A percentile compares a stretch with the other conserved stretches of the same genome.
Evolutionary conservation across 208 protist genomes (phyloP).

Genomic region (Acanthamoeba castellanii): DNA sequence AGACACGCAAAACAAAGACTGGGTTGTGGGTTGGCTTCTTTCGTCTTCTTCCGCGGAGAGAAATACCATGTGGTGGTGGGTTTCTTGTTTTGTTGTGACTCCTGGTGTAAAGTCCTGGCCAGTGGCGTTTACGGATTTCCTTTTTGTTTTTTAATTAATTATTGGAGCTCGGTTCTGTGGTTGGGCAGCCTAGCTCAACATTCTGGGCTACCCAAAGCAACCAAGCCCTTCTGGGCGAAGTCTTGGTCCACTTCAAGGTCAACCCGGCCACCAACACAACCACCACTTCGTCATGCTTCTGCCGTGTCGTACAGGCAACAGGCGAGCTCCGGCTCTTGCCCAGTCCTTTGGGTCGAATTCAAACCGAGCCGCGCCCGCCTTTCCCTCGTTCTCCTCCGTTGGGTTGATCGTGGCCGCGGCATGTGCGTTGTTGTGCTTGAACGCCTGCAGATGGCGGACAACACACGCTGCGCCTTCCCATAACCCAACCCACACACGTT

Average conservation of each 20-base stretch:
- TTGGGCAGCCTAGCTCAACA: no score
- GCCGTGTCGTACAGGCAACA: neutral
- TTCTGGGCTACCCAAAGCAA: no score
- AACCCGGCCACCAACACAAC: neutral
- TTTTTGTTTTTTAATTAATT: no score
- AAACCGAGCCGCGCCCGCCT: neutral
- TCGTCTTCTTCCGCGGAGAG: no score
- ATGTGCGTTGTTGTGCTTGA: neutral
- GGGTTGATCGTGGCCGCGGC: neutral
- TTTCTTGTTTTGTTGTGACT: no score
- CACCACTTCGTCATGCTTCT: neutral
- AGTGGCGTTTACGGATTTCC: no score
- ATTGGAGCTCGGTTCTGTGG: no score
- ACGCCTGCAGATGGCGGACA: neutral
- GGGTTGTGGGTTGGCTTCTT: neutral
- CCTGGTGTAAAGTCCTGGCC: no score
- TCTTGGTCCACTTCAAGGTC: neutral
- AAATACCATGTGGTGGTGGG: no score
- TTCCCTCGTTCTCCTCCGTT: neutral
- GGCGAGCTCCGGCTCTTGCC: neutral
- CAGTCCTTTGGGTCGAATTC: neutral
- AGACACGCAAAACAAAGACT: neutral
- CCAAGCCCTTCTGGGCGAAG: neutral
- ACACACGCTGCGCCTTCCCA: no score
- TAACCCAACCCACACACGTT: no score